Base-by-base conservation (phyloP, 495 filamentous ascomycete genomes). In the Neurospora intermedia region DNA sequence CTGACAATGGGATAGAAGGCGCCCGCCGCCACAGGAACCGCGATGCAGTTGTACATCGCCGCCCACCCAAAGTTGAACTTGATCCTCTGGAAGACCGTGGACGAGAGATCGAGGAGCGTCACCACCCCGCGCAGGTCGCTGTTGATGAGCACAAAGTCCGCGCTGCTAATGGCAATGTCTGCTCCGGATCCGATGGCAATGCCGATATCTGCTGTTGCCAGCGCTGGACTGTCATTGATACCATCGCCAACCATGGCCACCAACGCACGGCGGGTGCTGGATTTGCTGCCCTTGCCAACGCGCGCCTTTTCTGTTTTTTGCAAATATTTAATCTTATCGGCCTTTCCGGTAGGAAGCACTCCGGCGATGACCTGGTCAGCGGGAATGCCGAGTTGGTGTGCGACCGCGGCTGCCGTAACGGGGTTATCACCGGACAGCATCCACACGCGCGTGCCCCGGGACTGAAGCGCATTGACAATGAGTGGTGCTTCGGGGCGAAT, bases 371-470 rank as follows among this genome's bases (percentile, higher is more conserved):
- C 90, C 76, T 94, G 91, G 69, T 85, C 81, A 0, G 82, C 76
- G 0, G 91, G 87, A 75, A 98, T 97, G 20, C 92, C 92, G 31
- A 98, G 83, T 80, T 89, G 87, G 4, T 84, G 81, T 1, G 92
- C 95, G n/a, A 98, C 85, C 18, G 92, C 92, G 41, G 87, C 85
- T n/a, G 92, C 86, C 3, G 95, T 94, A 31, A 83, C 87, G 2
- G 86, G 85, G 74, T 92, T 92, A 80, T 98, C 95, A 18, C 95
- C 95, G 4, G 94, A 96, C 62, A 97, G 90, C 93, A 98, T 97
- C 88, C 90, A 97, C 38, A 97, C 91, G 4, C 88, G 85, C 71
- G 93, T 89, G 72, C 87, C 87, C 38, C 85, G 87, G 31, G 87
- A 80, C 71, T 89, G 87, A 7, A 98, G 89, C n/a, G 90, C 83